Percentiles rank a stretch among this genome's conserved stretches.
Conservation (phyloP, 441 rosid genomes). For the Raphanus hybrid region DNA sequence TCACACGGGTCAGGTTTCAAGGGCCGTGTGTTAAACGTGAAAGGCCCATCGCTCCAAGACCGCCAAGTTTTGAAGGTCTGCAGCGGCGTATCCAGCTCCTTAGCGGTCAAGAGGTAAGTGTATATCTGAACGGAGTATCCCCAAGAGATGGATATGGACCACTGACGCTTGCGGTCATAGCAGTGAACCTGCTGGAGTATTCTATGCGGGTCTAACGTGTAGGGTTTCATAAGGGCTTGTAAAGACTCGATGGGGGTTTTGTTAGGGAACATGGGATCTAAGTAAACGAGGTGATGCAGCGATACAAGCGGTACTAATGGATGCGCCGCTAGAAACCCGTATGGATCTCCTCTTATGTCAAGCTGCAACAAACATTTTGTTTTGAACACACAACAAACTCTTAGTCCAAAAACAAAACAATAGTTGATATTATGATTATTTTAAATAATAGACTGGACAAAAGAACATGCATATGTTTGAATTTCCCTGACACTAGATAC, state of each 20-base stretch:
- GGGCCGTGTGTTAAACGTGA: slow-evolving; percentile 70
- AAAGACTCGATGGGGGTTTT: slow-evolving; percentile 54
- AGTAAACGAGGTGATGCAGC: slow-evolving; percentile 68
- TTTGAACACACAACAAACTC: slow-evolving; percentile 1
- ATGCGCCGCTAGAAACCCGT: slow-evolving; percentile 77
- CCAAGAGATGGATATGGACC: slow-evolving; percentile 83
- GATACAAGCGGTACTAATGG: slow-evolving; percentile 77
- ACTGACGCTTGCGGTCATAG: slow-evolving; percentile 59
- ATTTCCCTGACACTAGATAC: background rate
- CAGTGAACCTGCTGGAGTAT: slow-evolving; percentile 71
- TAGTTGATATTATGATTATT: background rate
- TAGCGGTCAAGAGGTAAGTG: slow-evolving; percentile 51
- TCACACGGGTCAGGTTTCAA: slow-evolving; percentile 54
- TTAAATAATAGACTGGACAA: background rate
- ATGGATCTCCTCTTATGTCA: slow-evolving; percentile 78
- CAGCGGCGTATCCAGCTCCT: slow-evolving; percentile 55
- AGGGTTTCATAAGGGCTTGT: slow-evolving; percentile 53
- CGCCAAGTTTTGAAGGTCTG: slow-evolving; percentile 86
- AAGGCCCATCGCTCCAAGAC: slow-evolving; percentile 64
- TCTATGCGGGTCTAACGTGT: slow-evolving; percentile 61
- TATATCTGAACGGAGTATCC: slow-evolving; percentile 80
- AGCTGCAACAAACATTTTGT: slow-evolving; percentile 48
- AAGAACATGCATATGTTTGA: background rate
- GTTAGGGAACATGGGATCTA: slow-evolving; percentile 64
- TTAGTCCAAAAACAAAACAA: slow-evolving; percentile 6